A percentile compares a stretch with the other conserved stretches of the same genome.
Evolutionary conservation across 106 monocot genomes (phyloP).

Genomic region (Chionographis japonica): DNA sequence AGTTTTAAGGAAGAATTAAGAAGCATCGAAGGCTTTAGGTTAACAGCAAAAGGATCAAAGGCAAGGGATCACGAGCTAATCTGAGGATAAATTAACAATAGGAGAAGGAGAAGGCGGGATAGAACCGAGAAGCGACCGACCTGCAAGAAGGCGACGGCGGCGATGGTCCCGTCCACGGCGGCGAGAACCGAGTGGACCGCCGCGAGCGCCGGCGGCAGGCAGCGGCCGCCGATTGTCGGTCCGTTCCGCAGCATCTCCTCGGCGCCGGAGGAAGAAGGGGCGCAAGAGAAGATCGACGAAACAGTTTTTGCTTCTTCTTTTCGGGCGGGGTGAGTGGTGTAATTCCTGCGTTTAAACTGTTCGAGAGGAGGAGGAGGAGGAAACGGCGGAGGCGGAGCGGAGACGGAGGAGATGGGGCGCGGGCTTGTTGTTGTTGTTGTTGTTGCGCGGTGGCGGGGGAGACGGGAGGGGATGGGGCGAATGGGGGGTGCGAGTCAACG

Average conservation of each 20-base stretch:
- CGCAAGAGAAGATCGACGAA: not conserved
- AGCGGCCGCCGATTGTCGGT: constrained; percentile 2
- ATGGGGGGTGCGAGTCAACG: not conserved
- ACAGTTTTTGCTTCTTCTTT: not conserved
- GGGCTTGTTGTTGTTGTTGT: no score
- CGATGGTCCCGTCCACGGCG: constrained; percentile 48
- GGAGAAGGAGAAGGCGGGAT: not conserved
- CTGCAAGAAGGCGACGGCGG: constrained; percentile 59
- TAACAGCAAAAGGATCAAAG: not conserved
- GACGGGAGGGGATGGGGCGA: no score
- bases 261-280: no score
- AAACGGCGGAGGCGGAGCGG: not conserved
- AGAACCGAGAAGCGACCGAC: constrained; percentile 9
- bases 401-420: no score
- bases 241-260: not conserved
- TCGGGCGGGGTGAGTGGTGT: not conserved
- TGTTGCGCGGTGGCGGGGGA: no score
- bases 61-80: not conserved
- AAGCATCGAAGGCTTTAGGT: not conserved
- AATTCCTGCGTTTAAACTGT: not conserved
- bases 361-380: not conserved
- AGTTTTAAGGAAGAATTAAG: no score
- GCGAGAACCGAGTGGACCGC: constrained; percentile 36
- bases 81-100: not conserved
- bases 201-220: constrained; percentile 34